phyloP scores from a whole-genome alignment of 768 basidiomycete species.

The Termitomyces sp. region DNA sequence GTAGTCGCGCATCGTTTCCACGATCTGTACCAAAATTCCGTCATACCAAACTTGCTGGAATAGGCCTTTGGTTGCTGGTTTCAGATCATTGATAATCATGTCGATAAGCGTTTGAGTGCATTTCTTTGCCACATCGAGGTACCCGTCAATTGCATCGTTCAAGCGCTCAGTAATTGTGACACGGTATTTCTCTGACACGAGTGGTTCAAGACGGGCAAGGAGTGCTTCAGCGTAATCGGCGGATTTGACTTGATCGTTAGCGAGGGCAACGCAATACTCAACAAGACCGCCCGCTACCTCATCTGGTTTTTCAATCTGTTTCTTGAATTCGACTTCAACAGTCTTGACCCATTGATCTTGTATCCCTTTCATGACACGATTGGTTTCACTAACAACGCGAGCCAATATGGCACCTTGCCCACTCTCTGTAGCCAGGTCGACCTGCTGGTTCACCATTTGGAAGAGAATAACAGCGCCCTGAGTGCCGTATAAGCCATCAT shows the following conservation, averaged over 20 bases:
- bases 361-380: constrained; percentile 83
- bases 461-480: constrained; percentile 95
- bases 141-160: constrained; percentile 97
- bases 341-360: constrained; percentile 87
- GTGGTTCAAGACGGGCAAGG: constrained; percentile 79
- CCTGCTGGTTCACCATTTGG: constrained; percentile 97
- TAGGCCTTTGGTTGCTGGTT: constrained; percentile 78
- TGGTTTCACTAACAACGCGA: constrained; percentile 83
- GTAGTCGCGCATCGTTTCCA: constrained; percentile 96
- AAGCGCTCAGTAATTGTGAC: constrained; percentile 77
- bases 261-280: constrained; percentile 94
- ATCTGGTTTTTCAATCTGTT: constrained; percentile 84
- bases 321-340: constrained; percentile 83
- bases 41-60: constrained; percentile 92
- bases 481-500: constrained; percentile 85
- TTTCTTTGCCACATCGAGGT: constrained; percentile 96
- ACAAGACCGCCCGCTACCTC: constrained; percentile 86
- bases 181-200: constrained; percentile 92
- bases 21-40: constrained; percentile 79
- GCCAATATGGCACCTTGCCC: constrained; percentile 93
- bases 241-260: constrained; percentile 96
- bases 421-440: constrained; percentile 93
- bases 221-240: constrained; percentile 92
- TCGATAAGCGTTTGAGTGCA: constrained; percentile 94
- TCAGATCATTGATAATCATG: constrained; percentile 93